Evolutionary conservation across 306 rosid genomes (phyloP).

Genomic region (Trifolium subterraneum): DNA sequence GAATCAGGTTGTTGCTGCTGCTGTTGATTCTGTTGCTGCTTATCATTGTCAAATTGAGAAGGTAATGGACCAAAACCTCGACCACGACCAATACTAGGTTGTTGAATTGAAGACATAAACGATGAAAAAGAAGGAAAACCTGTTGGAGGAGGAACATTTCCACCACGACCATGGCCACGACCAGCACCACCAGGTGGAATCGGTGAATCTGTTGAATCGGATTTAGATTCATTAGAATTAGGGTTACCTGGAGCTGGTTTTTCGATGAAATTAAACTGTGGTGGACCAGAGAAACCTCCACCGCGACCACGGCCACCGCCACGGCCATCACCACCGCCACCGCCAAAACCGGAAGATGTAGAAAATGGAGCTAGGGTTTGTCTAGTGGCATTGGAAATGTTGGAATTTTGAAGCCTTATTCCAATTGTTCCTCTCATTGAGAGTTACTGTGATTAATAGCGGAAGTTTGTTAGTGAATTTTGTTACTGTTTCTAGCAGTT

Average conservation of each 20-base stretch:
- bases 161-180: slow-evolving; percentile 81
- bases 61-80: slow-evolving; percentile 34
- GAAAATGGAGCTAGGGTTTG: slow-evolving; percentile 64
- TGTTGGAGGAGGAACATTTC: slow-evolving; percentile 47
- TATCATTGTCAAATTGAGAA: slow-evolving; percentile 34
- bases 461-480: too few species aligned
- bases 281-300: slow-evolving; percentile 33
- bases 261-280: slow-evolving; percentile 40
- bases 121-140: slow-evolving; percentile 60
- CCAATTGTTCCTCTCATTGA: slow-evolving; percentile 73
- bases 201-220: slow-evolving; percentile 44
- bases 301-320: slow-evolving; percentile 51
- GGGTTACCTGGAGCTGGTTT: slow-evolving; percentile 49
- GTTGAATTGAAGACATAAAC: slow-evolving; percentile 54
- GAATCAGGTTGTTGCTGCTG: slow-evolving; percentile 35
- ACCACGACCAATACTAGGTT: slow-evolving; percentile 64
- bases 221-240: slow-evolving; percentile 37
- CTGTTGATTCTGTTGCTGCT: slow-evolving; percentile 20
- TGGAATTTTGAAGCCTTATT: slow-evolving; percentile 50
- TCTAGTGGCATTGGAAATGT: slow-evolving; percentile 54
- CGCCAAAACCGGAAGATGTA: slow-evolving; percentile 55
- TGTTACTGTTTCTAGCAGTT: too few species aligned
- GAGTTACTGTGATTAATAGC: too few species aligned
- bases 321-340: slow-evolving; percentile 49
- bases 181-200: slow-evolving; percentile 54